phyloP scores from a whole-genome alignment of 2,329 filamentous ascomycete species.

The Ophiostoma populinum region DNA sequence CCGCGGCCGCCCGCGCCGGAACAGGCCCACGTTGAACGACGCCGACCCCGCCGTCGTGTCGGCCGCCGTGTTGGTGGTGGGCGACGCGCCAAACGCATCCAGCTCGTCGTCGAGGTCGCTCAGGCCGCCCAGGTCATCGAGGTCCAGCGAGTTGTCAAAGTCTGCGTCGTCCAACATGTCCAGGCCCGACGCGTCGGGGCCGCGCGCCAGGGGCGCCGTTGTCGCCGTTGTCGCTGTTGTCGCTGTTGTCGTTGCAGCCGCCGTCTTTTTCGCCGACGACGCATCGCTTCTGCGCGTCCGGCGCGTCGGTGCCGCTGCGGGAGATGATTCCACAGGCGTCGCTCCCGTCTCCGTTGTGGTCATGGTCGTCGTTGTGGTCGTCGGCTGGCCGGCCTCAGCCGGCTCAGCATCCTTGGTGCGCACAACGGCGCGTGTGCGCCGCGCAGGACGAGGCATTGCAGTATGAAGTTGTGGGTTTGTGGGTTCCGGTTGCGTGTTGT shows the following conservation, averaged over 20 bases:
- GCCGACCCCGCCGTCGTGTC: slow-evolving; percentile 22
- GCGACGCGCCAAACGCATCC: slow-evolving; percentile 5
- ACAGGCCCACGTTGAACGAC: slow-evolving; percentile 27
- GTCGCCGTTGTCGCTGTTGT: slow-evolving; percentile 9
- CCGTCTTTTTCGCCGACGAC: slow-evolving; percentile 6
- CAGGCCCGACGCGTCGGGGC: slow-evolving; percentile 26
- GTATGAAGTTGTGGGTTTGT: background rate
- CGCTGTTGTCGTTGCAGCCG: slow-evolving; percentile 11
- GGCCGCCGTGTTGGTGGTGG: background rate
- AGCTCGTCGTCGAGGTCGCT: slow-evolving; percentile 15
- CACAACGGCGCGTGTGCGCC: slow-evolving; percentile 9
- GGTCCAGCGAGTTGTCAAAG: slow-evolving; percentile 5
- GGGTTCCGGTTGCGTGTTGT: background rate
- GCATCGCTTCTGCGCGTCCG: slow-evolving; percentile 8
- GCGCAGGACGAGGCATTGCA: slow-evolving; percentile 12
- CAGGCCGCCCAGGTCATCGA: slow-evolving; percentile 10
- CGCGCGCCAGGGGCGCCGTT: slow-evolving; percentile 15
- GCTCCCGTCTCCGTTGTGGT: slow-evolving; percentile 3
- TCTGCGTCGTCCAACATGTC: slow-evolving; percentile 26
- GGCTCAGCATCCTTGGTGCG: slow-evolving; percentile 3
- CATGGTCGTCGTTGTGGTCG: background rate
- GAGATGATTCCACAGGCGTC: slow-evolving; percentile 11
- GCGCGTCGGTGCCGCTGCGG: slow-evolving; percentile 12
- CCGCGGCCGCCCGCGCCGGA: slow-evolving; percentile 26
- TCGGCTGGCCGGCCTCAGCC: background rate